Evolutionary conservation across 352 stramenopile species (phyloP), one percentile per base, ranked within the genome.

Genomic region (Blastocystis sp.): DNA sequence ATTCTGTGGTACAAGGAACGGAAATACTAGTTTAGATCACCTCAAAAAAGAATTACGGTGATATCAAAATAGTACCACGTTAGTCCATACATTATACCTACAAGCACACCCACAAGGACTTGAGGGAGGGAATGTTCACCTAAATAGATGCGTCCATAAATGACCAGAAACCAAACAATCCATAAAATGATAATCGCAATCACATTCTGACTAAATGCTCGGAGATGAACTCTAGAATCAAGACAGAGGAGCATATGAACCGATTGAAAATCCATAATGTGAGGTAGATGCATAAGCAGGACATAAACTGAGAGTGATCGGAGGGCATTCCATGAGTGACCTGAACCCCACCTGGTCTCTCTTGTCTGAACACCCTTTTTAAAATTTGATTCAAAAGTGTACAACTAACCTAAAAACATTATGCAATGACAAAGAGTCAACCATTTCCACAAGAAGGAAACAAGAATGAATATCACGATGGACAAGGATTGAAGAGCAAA

Each of bases 221-320:
- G 54, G 3, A 84, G 51, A 33, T 53, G 15, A 3, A 84, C 51
- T 24, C 51, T 84, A 42, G 24, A 53, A 2, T 84, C 13, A 66
- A 66, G 35, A 0, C 2, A 27, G 9, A 66, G 27, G 27, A 7
- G 1, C 2, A 44, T 22, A 48, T 5, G 0, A 17, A 75, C 60
- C 57, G 33, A n/a, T 40, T 58, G 44, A 24, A 54, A 35, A 79
- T 33, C 62, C 56, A 77, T 19, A 90, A 35, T 6, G 60, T 62
- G 1, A 77, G 35, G 68, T 84, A 90, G n/a, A 64, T 42, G 33
- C 76, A 84, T 3, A 89, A 27, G n/a, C 75, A 90, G 5, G 79
- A 66, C 76, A 90, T 89, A 40, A 90, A 90, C 40, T 90, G 89
- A 9, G 64, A 84, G n/a, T 90, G 89, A 68, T 90, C 88, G 48